Evolutionary conservation across 176 grass and related monocot genomes (phyloP).

Genomic region (Ampelocalamus luodianensis): DNA sequence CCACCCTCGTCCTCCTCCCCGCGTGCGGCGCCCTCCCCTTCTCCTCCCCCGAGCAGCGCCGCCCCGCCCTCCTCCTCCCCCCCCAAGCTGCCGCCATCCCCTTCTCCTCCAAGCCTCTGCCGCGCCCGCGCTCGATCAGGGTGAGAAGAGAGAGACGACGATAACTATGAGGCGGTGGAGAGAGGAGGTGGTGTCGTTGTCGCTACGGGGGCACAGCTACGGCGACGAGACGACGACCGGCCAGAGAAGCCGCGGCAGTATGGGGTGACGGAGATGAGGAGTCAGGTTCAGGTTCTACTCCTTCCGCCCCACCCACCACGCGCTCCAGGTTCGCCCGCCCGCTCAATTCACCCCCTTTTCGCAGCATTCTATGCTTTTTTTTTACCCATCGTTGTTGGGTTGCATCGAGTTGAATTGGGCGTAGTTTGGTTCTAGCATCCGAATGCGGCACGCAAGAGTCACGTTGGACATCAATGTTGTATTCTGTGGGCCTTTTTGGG

Average conservation of each 20-base stretch:
- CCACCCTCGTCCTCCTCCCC: too few relatives aligned
- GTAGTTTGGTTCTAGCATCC: background rate
- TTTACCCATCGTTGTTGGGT: background rate
- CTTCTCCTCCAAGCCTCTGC: constrained; percentile 11
- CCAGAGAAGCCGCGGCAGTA: constrained; percentile 92
- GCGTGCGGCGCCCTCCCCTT: too few relatives aligned
- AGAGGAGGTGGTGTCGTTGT: constrained; percentile 46
- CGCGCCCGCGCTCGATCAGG: constrained; percentile 19
- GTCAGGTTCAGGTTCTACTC: constrained; percentile 78
- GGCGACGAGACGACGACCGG: constrained; percentile 66
- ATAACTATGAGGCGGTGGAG: constrained; percentile 41
- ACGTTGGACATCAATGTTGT: background rate
- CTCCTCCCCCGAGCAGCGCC: too few relatives aligned
- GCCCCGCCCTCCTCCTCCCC: too few relatives aligned
- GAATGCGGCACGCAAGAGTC: too few relatives aligned
- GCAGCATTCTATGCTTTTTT: background rate
- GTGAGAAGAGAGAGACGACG: background rate
- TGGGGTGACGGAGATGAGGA: constrained; percentile 94
- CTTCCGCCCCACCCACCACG: constrained; percentile 60
- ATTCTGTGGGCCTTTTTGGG: too few relatives aligned
- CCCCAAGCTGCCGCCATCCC: constrained; percentile 33
- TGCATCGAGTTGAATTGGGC: background rate
- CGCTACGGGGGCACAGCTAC: constrained; percentile 52
- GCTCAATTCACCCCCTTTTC: background rate
- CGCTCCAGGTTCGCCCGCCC: constrained; percentile 57